Evolutionary conservation across 139 green algal species (phyloP).

Genomic region (Diplosphaera chodatii): DNA sequence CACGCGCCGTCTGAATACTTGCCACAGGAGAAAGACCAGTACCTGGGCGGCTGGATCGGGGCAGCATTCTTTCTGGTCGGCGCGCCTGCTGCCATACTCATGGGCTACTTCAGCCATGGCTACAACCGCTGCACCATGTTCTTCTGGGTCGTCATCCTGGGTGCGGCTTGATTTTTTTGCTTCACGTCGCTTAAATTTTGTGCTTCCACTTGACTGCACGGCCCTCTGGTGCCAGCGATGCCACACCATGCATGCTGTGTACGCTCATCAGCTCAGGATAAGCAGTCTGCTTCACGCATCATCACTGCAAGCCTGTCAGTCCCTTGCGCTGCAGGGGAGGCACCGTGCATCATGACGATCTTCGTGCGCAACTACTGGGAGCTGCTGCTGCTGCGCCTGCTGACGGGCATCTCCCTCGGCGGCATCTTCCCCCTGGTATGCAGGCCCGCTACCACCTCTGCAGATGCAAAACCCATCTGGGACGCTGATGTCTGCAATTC

Average conservation of each 20-base stretch:
- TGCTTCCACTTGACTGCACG: too few relatives aligned
- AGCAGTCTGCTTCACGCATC: too few relatives aligned
- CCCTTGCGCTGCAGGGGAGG: conserved; percentile 58
- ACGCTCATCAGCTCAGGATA: too few relatives aligned
- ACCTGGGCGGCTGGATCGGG: conserved; percentile 67
- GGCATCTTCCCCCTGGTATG: conserved; percentile 67
- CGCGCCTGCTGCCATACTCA: conserved; percentile 62
- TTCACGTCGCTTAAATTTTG: too few relatives aligned
- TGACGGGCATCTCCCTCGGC: conserved; percentile 79
- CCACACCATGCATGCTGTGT: too few relatives aligned
- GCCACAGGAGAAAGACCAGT: conserved; percentile 31
- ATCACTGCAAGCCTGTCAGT: too few relatives aligned
- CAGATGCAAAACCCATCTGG: too few relatives aligned
- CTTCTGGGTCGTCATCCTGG: conserved; percentile 65
- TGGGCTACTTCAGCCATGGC: conserved; percentile 62
- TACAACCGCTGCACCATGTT: conserved; percentile 60
- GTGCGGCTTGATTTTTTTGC: too few relatives aligned
- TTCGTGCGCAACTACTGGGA: conserved; percentile 73
- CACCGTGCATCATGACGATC: conserved; percentile 63
- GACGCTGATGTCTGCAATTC: too few relatives aligned
- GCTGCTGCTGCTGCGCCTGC: conserved; percentile 68
- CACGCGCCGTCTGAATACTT: neutral
- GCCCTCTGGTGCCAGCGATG: too few relatives aligned
- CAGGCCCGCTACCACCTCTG: too few relatives aligned
- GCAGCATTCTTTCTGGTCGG: conserved; percentile 78